These are phyloP conservation scores for Trichoderma koningii DNA, from an alignment of 2,329 filamentous ascomycete genomes.

Conservation along the genomic window DNA sequence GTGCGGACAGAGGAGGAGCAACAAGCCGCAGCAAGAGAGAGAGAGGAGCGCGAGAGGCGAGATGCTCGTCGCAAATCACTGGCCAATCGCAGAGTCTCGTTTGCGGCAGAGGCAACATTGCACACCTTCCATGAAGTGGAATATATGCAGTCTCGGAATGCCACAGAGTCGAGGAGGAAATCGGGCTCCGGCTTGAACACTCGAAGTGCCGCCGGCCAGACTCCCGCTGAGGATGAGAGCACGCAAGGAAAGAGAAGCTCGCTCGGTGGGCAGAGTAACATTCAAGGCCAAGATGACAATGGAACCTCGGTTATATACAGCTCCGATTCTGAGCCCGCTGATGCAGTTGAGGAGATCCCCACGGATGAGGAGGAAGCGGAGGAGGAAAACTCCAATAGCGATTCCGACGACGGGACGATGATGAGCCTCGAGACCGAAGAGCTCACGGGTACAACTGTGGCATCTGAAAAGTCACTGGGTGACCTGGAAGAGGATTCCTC, in stretches of 20 bases:
- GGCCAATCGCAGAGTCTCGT: conserved; percentile 90
- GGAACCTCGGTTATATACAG: conserved; percentile 80
- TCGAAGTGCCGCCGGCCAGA: conserved; percentile 58
- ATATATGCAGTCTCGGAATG: conserved; percentile 67
- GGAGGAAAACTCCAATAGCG: conserved; percentile 50
- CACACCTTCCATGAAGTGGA: conserved; percentile 97
- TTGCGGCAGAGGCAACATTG: conserved; percentile 93
- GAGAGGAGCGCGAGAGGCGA: conserved; percentile 72
- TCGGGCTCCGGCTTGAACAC: conserved; percentile 62
- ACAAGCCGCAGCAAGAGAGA: conserved; percentile 67
- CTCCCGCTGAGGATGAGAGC: conserved; percentile 66
- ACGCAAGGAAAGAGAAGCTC: conserved; percentile 66
- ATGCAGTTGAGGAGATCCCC: conserved; percentile 57
- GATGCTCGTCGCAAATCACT: conserved; percentile 91
- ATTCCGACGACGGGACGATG: conserved; percentile 75
- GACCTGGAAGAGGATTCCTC: conserved; percentile 65
- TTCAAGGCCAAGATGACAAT: conserved; percentile 67
- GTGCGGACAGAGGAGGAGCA: conserved; percentile 70
- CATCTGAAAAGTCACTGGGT: conserved; percentile 60
- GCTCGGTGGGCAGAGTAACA: conserved; percentile 48
- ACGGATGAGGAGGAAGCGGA: conserved; percentile 52
- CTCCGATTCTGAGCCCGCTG: conserved; percentile 61
- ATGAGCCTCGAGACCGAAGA: conserved; percentile 83
- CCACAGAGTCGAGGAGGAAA: conserved; percentile 73
- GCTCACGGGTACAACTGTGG: conserved; percentile 67